Percentiles rank a stretch among this genome's conserved stretches.
phyloP scores from a whole-genome alignment of 2,329 filamentous ascomycete species.

The Alternaria angustiovoidea region DNA sequence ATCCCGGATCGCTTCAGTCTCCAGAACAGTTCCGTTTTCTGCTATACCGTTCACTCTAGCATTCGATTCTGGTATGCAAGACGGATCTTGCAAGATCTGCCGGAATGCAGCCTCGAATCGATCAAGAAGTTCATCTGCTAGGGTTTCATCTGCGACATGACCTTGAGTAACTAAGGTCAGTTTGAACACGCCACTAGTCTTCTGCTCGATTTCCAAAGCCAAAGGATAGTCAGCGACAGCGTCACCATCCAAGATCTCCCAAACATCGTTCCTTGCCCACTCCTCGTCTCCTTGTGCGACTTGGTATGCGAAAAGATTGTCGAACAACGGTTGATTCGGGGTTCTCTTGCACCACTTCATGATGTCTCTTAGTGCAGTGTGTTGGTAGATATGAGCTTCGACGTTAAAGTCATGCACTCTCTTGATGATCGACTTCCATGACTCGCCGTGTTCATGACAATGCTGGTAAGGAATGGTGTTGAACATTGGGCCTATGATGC shows the following conservation, averaged over 20 bases:
- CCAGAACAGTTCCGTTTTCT: not conserved
- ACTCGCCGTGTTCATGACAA: constrained; percentile 54
- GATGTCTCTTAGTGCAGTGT: constrained; percentile 79
- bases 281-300: constrained; percentile 43
- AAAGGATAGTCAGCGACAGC: constrained; percentile 73
- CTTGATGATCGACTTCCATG: constrained; percentile 68
- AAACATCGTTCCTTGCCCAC: constrained; percentile 54
- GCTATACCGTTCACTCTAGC: not conserved
- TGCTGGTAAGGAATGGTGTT: constrained; percentile 83
- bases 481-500: constrained; percentile 82
- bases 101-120: constrained; percentile 54
- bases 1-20: not conserved
- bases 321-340: constrained; percentile 66
- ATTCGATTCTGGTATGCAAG: constrained; percentile 23
- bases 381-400: constrained; percentile 74
- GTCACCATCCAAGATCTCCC: constrained; percentile 58
- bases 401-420: constrained; percentile 76
- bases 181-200: constrained; percentile 57
- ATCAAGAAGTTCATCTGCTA: constrained; percentile 52
- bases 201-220: constrained; percentile 75
- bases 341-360: constrained; percentile 76
- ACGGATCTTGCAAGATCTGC: constrained; percentile 47
- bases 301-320: constrained; percentile 85
- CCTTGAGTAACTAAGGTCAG: constrained; percentile 69
- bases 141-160: constrained; percentile 48